phyloP scores from a whole-genome alignment of 805 yeast genomes.

The Komagataella kurtzmanii region DNA sequence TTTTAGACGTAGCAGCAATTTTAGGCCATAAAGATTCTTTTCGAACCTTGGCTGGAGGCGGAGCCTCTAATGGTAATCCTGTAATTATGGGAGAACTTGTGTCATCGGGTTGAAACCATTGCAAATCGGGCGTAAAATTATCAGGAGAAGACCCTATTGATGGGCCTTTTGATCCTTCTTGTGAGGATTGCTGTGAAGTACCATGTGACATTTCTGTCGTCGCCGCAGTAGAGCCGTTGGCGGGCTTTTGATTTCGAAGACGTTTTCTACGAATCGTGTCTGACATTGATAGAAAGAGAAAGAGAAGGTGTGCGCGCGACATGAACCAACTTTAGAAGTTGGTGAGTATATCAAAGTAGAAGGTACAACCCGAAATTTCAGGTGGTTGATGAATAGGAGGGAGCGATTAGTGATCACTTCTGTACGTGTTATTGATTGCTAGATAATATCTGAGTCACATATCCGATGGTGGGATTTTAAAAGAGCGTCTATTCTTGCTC shows the following conservation, averaged over 20 bases:
- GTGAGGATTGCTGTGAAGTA: background rate
- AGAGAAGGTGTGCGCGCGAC: background rate
- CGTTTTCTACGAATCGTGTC: background rate
- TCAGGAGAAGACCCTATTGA: background rate
- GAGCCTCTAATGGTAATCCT: constrained; percentile 61
- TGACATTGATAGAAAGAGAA: background rate
- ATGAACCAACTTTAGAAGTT: background rate
- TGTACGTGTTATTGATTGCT: background rate
- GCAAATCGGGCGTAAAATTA: background rate
- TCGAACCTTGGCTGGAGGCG: constrained; percentile 47
- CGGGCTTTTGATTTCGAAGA: background rate
- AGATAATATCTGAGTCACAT: background rate
- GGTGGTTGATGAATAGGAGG: background rate
- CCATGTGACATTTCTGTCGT: background rate
- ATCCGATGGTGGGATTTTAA: constrained; percentile 15
- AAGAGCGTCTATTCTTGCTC: background rate
- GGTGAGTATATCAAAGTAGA: background rate
- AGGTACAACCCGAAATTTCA: background rate
- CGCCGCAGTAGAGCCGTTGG: background rate
- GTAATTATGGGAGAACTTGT: constrained; percentile 23
- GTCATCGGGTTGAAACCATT: background rate
- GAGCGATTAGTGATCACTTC: background rate
- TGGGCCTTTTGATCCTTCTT: background rate
- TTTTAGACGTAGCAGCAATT: constrained; percentile 12
- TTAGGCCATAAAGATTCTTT: constrained; percentile 42